Base-by-base conservation (phyloP, 1,284 basidiomycete genomes). In the Trichosporon sp. region DNA sequence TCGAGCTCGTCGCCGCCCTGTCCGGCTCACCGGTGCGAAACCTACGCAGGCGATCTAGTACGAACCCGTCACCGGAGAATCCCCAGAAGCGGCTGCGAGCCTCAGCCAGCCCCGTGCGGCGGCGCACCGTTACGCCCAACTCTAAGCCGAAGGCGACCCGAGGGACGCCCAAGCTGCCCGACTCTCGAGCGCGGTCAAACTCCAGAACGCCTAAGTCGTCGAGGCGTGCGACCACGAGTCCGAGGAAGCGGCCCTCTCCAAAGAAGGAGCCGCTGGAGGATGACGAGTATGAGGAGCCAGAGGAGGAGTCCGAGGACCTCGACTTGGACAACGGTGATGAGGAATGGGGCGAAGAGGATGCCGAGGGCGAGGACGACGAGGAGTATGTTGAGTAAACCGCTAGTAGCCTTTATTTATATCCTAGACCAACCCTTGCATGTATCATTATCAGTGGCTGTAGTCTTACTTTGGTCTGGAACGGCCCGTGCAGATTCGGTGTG, bases 1-100 rank as follows among this genome's bases (percentile, higher is more conserved):
- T 75, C 5, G 71, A 70, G 14, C 71, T 76, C 14, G 73, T 77
- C 11, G 73, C 74, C 4, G 70, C 71, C 4, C 60, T 77, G 21
- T 65, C 73, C 2, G 58, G 56, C 1, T 69, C 65, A 14, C 73
- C 74, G 2, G 64, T 63, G 11, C 64, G 76, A 23, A 68, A 44
- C 29, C 65, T 79, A n/a, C 63, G 77, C 19, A 70, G 71, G 27
- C 68, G 75, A 4, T 61, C 60, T 8, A 56, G 44, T 32, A 56
- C 56, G 3, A 44, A 49, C 31, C 49, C 57, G 31, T 58, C 56
- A 27, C 59, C 63, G 10, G 62, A 63, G 21, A 58, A 44, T 21
- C 56, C 61, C 21, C 9, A 54, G 11, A 62, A 67, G 19, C 60
- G 58, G 16, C 34, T 59, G 1, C 65, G 65, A 31, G 64, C 61